phyloP scores from a whole-genome alignment of 331 rosid species.

The Stylosanthes scabra region DNA sequence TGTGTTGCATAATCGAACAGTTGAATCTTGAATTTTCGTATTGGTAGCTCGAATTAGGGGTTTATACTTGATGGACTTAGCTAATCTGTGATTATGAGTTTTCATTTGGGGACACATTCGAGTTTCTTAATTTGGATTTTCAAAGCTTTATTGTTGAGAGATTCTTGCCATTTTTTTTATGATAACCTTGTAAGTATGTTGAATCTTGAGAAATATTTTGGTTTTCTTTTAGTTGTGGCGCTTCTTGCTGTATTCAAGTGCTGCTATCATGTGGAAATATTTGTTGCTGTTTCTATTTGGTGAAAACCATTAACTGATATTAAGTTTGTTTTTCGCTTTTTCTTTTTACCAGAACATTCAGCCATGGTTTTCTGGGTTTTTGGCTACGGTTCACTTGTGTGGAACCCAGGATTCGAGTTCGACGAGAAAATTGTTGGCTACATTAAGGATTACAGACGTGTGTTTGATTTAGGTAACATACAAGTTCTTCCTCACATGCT shows the following conservation, averaged over 20 bases:
- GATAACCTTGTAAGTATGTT: background rate
- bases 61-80: background rate
- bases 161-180: background rate
- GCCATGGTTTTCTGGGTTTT: slow-evolving; percentile 96
- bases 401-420: slow-evolving; percentile 94
- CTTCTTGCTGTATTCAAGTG: background rate
- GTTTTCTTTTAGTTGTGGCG: no score
- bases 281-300: background rate
- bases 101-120: background rate
- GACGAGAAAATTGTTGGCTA: slow-evolving; percentile 83
- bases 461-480: slow-evolving; percentile 82
- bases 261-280: background rate
- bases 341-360: slow-evolving; percentile 43
- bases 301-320: background rate
- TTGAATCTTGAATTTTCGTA: background rate
- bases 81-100: background rate
- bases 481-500: background rate
- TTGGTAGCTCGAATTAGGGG: background rate
- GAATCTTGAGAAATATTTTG: background rate
- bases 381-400: slow-evolving; percentile 95
- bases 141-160: background rate
- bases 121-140: background rate
- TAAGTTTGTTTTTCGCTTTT: background rate
- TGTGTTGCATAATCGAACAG: background rate
- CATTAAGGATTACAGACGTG: slow-evolving; percentile 90